Base-by-base conservation (phyloP, 2,329 filamentous ascomycete genomes). In the Samsoniella hepiali region DNA sequence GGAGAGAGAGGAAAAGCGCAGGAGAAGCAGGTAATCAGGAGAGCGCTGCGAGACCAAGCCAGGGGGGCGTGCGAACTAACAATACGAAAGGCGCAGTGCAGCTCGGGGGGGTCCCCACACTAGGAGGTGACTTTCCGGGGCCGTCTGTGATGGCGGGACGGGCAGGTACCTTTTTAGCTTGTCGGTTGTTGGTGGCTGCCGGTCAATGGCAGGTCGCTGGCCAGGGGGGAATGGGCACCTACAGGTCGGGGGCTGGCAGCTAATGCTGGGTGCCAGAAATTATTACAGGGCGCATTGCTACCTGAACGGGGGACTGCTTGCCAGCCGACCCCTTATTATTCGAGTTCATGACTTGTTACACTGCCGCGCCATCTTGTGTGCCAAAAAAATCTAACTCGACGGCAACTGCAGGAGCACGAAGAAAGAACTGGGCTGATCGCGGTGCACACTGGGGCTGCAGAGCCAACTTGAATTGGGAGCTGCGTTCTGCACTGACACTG, bases 1-100 rank as follows among this genome's bases (percentile, higher is more conserved):
- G 31, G 44, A 17, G 47, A 47, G 31, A 49, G 27, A 44, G 58
- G 38, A 44, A 44, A 36, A 36, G 50, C 29, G 50, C 47, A 61
- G 58, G 58, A 53, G 58, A 61, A 53, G 58, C 58, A 36, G 50
- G 53, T 57, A 57, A 42, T 62, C 60, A 62, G 60, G 60, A 62
- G 60, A 56, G 44, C 32, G n/a, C 15, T 38, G 40, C 31, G 40
- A 55, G 40, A 45, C 40, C 36, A 53, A 31, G 27, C 32, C n/a
- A 22, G 34, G 53, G 53, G 60, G 58, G 58, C 5, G 59, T 62
- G 59, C 38, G 32, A 44, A 34, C 50, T 38, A 62, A 55, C 58
- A 62, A 56, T 62, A 62, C 59, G 59, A 62, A 61, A 50, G 49
- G 29, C 38, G 34, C 32, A n/a, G 34, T 22, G n/a, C 13, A 36